Base-by-base conservation (phyloP, 1,284 basidiomycete genomes). In the Coriolopsis trogii region DNA sequence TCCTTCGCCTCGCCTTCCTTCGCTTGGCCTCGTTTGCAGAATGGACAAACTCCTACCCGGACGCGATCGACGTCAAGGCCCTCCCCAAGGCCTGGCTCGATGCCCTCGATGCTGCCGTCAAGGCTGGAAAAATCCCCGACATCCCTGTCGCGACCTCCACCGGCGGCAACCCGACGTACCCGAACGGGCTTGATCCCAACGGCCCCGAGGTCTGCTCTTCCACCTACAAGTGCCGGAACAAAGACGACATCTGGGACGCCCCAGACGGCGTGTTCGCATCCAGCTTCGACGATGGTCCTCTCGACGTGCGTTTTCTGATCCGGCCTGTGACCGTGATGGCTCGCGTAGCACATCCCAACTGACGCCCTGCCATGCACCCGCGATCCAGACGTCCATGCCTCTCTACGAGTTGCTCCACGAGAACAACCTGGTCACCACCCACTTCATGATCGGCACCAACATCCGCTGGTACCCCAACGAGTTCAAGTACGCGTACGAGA, bases 251-350 rank as follows among this genome's bases (percentile, higher is more conserved):
- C 44, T 91, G 86, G 86, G 81, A 91, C 59, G 86, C 82, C 3
- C 89, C 89, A 2, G 63, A 75, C 30, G 82, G 82, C 23, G 65
- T 73, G 25, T 71, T 89, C 56, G 85, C 71, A 3, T 73, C 80
- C 42, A 76, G 82, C 46, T 91, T 92, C 64, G 92, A 94, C 65
- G 92, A 94, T 66, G 92, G 92, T 5, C 92, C 92, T 0, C 74
- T 78, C 25, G 70, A 74, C 1, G 84, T 87, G 58, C 60, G 78
- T 68, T 13, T 23, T n/a, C n/a, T n/a, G n/a, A n/a, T n/a, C n/a
- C n/a, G n/a, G n/a, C n/a, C n/a, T n/a, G n/a, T n/a, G n/a, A n/a
- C n/a, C n/a, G 5, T 16, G 4, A n/a, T 13, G 13, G 49, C n/a
- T 36, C n/a, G 33, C n/a, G 20, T 18, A n/a, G 33, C 8, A 16